Conservation (phyloP, 2,329 filamentous ascomycete species). For the Pyricularia sp. region DNA sequence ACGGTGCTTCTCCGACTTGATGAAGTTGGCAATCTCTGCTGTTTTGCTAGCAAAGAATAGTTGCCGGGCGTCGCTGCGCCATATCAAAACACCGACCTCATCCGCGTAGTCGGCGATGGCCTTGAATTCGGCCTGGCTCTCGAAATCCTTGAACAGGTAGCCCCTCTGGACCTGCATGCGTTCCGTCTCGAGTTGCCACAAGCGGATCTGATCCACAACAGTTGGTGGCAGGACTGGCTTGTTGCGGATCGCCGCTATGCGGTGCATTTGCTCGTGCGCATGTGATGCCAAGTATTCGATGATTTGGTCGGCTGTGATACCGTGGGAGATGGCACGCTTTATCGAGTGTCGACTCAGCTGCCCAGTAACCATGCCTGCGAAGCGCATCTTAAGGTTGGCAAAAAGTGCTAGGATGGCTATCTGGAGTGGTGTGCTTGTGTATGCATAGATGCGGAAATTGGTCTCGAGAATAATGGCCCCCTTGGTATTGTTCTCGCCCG, state of each 20-base stretch:
- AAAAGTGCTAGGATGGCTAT: constrained; percentile 93
- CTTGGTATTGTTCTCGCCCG: constrained; percentile 35
- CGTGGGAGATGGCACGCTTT: constrained; percentile 74
- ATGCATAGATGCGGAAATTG: constrained; percentile 95
- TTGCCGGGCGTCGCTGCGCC: constrained; percentile 69
- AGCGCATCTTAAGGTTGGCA: constrained; percentile 77
- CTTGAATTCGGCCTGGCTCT: constrained; percentile 58
- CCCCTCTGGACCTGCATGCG: constrained; percentile 77
- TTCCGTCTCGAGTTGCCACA: constrained; percentile 97
- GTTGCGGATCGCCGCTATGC: constrained; percentile 45
- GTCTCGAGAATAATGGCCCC: constrained; percentile 96
- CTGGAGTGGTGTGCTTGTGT: constrained; percentile 87
- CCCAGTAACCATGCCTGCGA: constrained; percentile 88
- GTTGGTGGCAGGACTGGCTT: constrained; percentile 81
- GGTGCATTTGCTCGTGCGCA: constrained; percentile 89
- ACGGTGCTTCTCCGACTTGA: constrained; percentile 52
- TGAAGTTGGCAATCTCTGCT: constrained; percentile 77
- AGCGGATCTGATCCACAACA: constrained; percentile 90
- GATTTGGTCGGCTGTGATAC: constrained; percentile 93
- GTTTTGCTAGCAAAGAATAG: constrained; percentile 90
- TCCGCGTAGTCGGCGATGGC: constrained; percentile 71
- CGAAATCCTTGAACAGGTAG: constrained; percentile 86
- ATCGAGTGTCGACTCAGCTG: constrained; percentile 85
- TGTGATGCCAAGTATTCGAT: constrained; percentile 87
- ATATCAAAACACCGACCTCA: constrained; percentile 81